Evolutionary conservation across 2,329 filamentous ascomycete genomes (phyloP), one percentile per base, ranked within the genome.

Genomic region (Beauveria varroae): DNA sequence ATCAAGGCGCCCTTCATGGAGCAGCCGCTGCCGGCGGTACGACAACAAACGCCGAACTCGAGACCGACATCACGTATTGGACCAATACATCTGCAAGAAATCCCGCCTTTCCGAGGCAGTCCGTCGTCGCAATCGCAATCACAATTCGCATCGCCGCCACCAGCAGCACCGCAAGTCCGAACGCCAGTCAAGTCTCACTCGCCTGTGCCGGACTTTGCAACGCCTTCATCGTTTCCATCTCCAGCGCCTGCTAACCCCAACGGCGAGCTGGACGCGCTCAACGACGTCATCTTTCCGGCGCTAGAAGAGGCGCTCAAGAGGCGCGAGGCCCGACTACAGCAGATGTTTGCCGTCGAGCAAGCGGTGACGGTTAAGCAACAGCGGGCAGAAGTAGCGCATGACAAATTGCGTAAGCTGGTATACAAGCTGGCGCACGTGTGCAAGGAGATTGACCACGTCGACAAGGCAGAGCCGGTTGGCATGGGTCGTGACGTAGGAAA

Each of bases 401-500:
- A 96, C 63, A 89, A 90, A 72, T 82, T 98, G 47, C 83, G 89
- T 65, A 86, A 87, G 69, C 79, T 96, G 30, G 91, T 96, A 14
- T 87, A 87, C 65, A 96, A 96, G 71, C 81, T 96, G 34, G 89
- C 88, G 2, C 86, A 89, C 63, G 81, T 93, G 26, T 96, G 96
- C 74, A 88, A 88, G 70, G 92, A 96, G 72, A 91, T 99, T 69
- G 93, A 99, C 73, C 84, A 89, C 65, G 90, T 87, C 74, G 95
- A 99, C 74, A 89, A 88, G 72, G 84, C 87, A 49, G 89, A 91
- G 67, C 91, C 92, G 6, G 91, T 98, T 12, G 91, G 92, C 1
- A 97, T 98, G 93, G 93, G 92, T 0, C 87, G 91, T 50, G 93
- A 93, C 28, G 92, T 96, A 2, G 86, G 87, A 50, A 91, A 90